phyloP scores from a whole-genome alignment of 495 filamentous ascomycete species.

The Tuber indicum region DNA sequence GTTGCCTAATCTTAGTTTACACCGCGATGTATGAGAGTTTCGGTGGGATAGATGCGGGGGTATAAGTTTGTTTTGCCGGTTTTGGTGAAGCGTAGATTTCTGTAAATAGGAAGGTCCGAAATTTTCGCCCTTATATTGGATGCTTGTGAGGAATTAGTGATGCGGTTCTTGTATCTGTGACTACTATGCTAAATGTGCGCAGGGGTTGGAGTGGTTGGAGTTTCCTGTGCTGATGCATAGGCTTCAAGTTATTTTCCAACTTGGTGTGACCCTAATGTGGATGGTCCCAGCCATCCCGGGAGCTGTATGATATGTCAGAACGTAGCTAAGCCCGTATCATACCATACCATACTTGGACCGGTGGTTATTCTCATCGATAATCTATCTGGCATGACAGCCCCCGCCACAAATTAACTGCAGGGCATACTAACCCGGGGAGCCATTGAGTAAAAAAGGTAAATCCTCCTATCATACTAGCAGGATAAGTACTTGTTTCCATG shows the following conservation, averaged over 20 bases:
- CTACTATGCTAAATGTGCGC: background rate
- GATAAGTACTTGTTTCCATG: too few species aligned
- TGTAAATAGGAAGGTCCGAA: background rate
- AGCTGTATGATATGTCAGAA: background rate
- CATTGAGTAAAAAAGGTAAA: background rate
- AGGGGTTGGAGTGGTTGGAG: background rate
- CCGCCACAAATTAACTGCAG: background rate
- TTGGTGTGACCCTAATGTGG: background rate
- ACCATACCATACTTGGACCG: background rate
- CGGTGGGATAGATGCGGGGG: background rate
- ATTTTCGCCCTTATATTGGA: background rate
- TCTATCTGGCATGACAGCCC: too few species aligned
- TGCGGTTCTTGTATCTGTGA: background rate
- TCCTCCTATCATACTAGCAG: too few species aligned
- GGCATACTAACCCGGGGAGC: background rate
- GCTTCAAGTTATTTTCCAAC: background rate
- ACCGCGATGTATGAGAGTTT: background rate
- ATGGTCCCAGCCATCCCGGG: background rate
- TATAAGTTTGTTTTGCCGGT: background rate
- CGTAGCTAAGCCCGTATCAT: background rate
- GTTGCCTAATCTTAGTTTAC: constrained; percentile 10
- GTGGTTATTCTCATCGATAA: too few species aligned
- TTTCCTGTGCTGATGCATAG: background rate
- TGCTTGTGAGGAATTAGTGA: background rate
- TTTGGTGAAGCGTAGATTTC: background rate